A percentile compares a stretch with the other conserved stretches of the same genome.
phyloP scores from a whole-genome alignment of 495 filamentous ascomycete species.

The Aspergillus bridgeri region DNA sequence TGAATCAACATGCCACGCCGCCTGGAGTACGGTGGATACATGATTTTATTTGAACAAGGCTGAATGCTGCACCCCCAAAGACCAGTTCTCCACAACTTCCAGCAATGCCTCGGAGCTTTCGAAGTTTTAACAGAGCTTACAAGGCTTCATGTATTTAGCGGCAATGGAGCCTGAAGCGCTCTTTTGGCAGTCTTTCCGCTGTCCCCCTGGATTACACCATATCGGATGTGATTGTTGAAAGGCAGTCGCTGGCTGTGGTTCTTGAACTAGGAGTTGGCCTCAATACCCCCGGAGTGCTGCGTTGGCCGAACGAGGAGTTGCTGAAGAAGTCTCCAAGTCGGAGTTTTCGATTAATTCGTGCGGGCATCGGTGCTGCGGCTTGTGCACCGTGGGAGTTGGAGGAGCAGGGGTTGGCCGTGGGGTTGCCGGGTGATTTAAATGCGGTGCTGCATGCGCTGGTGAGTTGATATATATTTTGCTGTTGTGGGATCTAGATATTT shows the following conservation, averaged over 20 bases:
- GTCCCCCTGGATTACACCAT: too few relatives aligned
- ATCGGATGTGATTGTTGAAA: slow-evolving; percentile 17
- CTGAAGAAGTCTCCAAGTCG: slow-evolving; percentile 11
- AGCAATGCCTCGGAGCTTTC: too few relatives aligned
- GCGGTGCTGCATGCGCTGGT: slow-evolving; percentile 4
- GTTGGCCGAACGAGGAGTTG: slow-evolving; percentile 27
- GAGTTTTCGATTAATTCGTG: slow-evolving; percentile 17
- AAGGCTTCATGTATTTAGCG: too few relatives aligned
- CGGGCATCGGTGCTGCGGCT: slow-evolving; percentile 23
- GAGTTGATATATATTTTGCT: not conserved
- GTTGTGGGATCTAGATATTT: too few relatives aligned
- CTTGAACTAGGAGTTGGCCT: slow-evolving; percentile 27
- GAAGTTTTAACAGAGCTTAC: too few relatives aligned
- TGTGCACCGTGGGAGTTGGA: slow-evolving; percentile 26
- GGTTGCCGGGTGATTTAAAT: slow-evolving; percentile 14
- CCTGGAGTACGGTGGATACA: too few relatives aligned
- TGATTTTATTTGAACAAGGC: too few relatives aligned
- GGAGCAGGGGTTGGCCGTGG: slow-evolving; percentile 17
- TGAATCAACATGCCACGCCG: too few relatives aligned
- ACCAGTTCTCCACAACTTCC: too few relatives aligned
- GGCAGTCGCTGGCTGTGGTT: slow-evolving; percentile 8
- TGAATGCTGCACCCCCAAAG: too few relatives aligned
- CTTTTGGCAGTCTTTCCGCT: too few relatives aligned
- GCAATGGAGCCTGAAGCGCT: too few relatives aligned
- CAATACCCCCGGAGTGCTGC: slow-evolving; percentile 26